Conservation (phyloP, 352 stramenopile genomes). For the Phytophthora fragariaefolia region DNA sequence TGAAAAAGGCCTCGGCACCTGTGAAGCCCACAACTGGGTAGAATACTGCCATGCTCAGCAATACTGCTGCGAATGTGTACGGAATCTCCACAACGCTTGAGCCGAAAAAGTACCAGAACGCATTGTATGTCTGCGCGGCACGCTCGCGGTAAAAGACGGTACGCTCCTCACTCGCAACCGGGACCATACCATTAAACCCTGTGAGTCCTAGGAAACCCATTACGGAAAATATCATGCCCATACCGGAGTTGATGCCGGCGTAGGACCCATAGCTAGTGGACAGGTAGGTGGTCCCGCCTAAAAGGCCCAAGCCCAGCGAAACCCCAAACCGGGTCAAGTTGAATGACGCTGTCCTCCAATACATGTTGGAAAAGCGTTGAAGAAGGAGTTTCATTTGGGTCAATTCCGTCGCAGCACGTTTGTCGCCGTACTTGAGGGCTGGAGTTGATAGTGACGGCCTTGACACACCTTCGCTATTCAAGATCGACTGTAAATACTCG, state of each 20-base stretch:
- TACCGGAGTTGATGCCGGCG: constrained; percentile 19
- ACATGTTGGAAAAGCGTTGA: constrained; percentile 16
- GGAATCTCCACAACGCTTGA: constrained; percentile 21
- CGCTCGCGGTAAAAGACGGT: constrained; percentile 24
- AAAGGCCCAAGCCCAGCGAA: constrained; percentile 1
- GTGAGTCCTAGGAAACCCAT: constrained; percentile 12
- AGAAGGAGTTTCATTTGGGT: constrained; percentile 27
- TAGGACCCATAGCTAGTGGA: constrained; percentile 8
- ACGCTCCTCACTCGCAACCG: constrained; percentile 4
- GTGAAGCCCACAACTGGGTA: constrained; percentile 28
- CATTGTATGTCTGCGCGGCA: constrained; percentile 20
- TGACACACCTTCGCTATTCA: constrained; percentile 13
- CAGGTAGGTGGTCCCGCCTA: constrained; percentile 5
- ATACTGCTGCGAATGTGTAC: constrained; percentile 2
- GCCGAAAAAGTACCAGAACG: constrained; percentile 27
- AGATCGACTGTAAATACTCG: constrained; percentile 1
- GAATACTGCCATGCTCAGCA: constrained; percentile 14
- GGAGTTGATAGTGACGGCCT: neutral
- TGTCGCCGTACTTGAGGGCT: constrained; percentile 15
- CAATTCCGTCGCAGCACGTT: constrained; percentile 19
- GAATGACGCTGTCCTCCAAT: constrained; percentile 23
- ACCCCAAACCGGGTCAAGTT: constrained; percentile 24
- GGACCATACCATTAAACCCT: constrained; percentile 12
- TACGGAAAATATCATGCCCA: constrained; percentile 21
- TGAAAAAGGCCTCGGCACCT: constrained; percentile 29